These are phyloP conservation scores for Saccharomyces hybrid DNA, from an alignment of 1,139 yeast species.

Conservation along the genomic window DNA sequence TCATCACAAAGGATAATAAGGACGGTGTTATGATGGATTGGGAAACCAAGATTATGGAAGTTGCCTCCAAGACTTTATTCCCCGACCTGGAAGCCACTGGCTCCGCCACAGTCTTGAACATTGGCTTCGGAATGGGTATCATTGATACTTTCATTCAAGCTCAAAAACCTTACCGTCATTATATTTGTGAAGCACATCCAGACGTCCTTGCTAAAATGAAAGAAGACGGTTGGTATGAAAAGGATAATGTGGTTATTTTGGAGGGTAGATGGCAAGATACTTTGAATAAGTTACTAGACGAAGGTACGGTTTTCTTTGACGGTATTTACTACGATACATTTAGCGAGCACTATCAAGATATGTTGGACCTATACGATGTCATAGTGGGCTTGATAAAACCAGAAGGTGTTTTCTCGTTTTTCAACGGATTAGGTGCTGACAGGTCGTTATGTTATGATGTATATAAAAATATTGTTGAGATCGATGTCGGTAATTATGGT, in stretches of 20 bases:
- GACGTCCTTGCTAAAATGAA: conserved; percentile 67
- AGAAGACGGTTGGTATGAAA: conserved; percentile 78
- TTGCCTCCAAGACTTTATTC: conserved; percentile 67
- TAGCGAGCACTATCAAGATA: conserved; percentile 78
- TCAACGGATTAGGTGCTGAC: conserved; percentile 96
- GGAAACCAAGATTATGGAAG: conserved; percentile 77
- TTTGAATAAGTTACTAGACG: conserved; percentile 53
- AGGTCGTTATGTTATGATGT: conserved; percentile 84
- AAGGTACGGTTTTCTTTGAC: conserved; percentile 65
- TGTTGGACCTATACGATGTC: conserved; percentile 75
- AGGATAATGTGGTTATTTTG: conserved; percentile 59
- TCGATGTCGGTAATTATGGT: conserved; percentile 77
- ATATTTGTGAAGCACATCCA: conserved; percentile 92
- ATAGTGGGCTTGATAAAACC: conserved; percentile 79
- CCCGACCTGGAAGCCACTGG: conserved; percentile 35
- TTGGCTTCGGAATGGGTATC: conserved; percentile 96
- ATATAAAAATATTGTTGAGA: conserved; percentile 69
- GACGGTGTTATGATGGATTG: conserved; percentile 99
- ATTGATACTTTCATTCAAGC: conserved; percentile 72
- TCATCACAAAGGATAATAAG: conserved; percentile 60
- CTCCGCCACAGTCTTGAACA: conserved; percentile 54
- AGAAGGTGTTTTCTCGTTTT: conserved; percentile 76
- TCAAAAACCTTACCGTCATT: conserved; percentile 56
- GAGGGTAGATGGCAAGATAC: conserved; percentile 92
- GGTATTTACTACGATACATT: conserved; percentile 93